Percentiles rank a stretch among this genome's conserved stretches.
Evolutionary conservation across 768 basidiomycete genomes (phyloP).

Genomic region (Boletus sensibilis): DNA sequence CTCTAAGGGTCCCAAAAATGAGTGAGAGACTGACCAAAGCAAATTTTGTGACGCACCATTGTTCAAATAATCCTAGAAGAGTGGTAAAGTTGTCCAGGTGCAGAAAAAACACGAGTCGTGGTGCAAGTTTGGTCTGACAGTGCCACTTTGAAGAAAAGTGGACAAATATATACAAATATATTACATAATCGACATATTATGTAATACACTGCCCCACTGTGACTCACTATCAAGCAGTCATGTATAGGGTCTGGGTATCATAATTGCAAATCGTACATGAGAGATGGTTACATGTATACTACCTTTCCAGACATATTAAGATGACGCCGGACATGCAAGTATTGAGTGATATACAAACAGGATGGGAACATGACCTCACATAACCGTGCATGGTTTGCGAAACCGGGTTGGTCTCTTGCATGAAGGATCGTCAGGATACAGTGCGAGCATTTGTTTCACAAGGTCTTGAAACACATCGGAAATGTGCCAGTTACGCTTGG

Average conservation of each 20-base stretch:
- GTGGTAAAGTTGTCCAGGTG: background rate
- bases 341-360: constrained; percentile 8
- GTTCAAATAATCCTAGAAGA: constrained; percentile 4
- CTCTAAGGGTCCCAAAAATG: constrained; percentile 19
- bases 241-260: constrained; percentile 3
- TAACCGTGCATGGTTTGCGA: constrained; percentile 36
- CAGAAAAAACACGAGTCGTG: constrained; percentile 19
- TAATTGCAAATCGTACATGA: constrained; percentile 8
- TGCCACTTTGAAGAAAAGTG: constrained; percentile 19
- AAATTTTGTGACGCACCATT: constrained; percentile 18
- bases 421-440: constrained; percentile 51
- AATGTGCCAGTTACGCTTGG: constrained; percentile 81
- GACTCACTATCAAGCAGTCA: background rate
- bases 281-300: constrained; percentile 6
- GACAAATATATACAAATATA: constrained; percentile 12
- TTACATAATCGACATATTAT: constrained; percentile 9
- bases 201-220: background rate
- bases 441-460: constrained; percentile 67
- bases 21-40: background rate
- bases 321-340: background rate
- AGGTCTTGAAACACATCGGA: constrained; percentile 77
- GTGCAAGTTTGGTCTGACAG: constrained; percentile 13
- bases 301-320: constrained; percentile 1
- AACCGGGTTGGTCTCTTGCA: constrained; percentile 31
- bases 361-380: constrained; percentile 29